Percentiles rank a stretch among this genome's conserved stretches.
Evolutionary conservation across 2,329 filamentous ascomycete species (phyloP).

Genomic region (Penicillium sclerotiorum): DNA sequence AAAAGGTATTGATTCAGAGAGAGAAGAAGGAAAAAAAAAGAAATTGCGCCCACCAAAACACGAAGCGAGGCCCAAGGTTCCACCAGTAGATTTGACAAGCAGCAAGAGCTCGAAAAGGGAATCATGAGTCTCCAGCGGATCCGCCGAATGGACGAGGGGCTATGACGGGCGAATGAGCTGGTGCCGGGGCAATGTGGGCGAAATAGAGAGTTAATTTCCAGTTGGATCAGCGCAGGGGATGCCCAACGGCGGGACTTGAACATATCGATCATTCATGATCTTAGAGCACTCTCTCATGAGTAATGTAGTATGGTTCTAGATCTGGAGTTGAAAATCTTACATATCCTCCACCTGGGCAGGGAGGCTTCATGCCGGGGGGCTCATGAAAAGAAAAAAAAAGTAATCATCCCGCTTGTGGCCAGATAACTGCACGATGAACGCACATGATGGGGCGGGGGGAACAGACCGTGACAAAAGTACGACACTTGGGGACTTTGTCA

Average conservation of each 20-base stretch:
- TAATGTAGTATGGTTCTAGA: too few relatives aligned
- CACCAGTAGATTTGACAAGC: conserved; percentile 6
- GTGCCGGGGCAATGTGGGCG: background rate
- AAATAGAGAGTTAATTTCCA: background rate
- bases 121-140: conserved; percentile 14
- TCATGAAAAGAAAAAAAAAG: background rate
- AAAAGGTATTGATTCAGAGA: too few relatives aligned
- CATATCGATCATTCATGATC: background rate
- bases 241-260: conserved; percentile 6
- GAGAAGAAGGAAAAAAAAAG: background rate
- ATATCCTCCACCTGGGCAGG: background rate
- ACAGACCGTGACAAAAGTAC: background rate
- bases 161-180: conserved; percentile 7
- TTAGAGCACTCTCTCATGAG: too few relatives aligned
- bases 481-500: too few relatives aligned
- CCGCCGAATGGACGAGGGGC: conserved; percentile 1
- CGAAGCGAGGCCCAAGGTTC: conserved; percentile 9
- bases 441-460: too few relatives aligned
- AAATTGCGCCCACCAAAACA: background rate
- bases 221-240: background rate
- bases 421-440: too few relatives aligned
- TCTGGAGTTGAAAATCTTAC: background rate
- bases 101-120: conserved; percentile 15
- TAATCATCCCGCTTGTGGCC: background rate
- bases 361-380: background rate